Evolutionary conservation across 2,329 filamentous ascomycete species (phyloP), one percentile per base, ranked within the genome.

Genomic region (Cytospora piceae): DNA sequence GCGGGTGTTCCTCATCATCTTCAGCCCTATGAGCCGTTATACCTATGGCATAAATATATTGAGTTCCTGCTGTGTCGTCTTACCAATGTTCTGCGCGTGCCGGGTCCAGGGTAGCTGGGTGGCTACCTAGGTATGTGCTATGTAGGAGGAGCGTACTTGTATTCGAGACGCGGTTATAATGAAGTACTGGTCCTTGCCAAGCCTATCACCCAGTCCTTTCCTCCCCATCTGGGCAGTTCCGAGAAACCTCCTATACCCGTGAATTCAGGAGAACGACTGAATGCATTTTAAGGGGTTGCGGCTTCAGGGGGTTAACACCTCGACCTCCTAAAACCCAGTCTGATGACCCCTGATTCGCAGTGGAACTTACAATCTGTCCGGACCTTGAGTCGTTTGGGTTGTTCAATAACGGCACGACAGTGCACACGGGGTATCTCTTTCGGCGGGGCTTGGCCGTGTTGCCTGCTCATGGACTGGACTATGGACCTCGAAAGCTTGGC

Each of bases 11-110:
- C 20, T 53, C 5, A 54, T 61, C 54, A 57, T 56, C 27, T 57
- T 68, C 67, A 68, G 67, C 67, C 67, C 65, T 68, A 68, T 55
- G 56, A 54, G 32, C 42, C 46, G 57, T 49, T 54, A 55, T 39
- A 49, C 46, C 15, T 37, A 27, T 34, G 46, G 14, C n/a, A 58
- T 42, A 54, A 39, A 53, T 58, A 54, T 6, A 49, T 49, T 49
- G 22, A 49, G 20, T 49, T 49, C 11, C n/a, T 49, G 46, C n/a
- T 49, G 46, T 22, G 11, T 24, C 46, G n/a, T 24, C 22, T 14
- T 24, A 24, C 9, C 46, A 9, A 2, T n/a, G 11, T 24, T 24
- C 9, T 20, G n/a, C 6, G 37, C 20, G 39, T 42, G 39, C 11
- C 9, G 42, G 42, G 20, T 9, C 6, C 7, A 29, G 27, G 27